These are phyloP conservation scores for Streptanthus diversifolius DNA, from an alignment of 345 rosid genomes.

Conservation along the genomic window DNA sequence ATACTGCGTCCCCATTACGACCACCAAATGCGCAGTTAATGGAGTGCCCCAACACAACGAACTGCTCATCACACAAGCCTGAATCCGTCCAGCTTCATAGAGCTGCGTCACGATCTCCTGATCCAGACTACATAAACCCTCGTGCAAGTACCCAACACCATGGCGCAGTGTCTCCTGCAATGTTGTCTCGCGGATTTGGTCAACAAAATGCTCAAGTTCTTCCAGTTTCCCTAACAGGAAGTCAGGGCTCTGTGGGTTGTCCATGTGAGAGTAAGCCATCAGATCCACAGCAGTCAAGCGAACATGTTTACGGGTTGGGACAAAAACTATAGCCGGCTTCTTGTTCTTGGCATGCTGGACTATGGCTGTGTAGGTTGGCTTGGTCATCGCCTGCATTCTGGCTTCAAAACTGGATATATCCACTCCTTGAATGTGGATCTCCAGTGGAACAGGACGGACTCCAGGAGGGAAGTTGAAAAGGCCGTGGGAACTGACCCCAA, in stretches of 20 bases:
- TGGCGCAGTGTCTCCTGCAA: slow-evolving; percentile 59
- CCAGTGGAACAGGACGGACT: slow-evolving; percentile 91
- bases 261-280: slow-evolving; percentile 75
- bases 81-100: slow-evolving; percentile 85
- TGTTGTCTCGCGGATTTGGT: slow-evolving; percentile 58
- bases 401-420: slow-evolving; percentile 89
- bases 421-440: slow-evolving; percentile 89
- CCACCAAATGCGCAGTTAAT: slow-evolving; percentile 73
- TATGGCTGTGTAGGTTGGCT: slow-evolving; percentile 79
- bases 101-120: slow-evolving; percentile 76
- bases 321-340: slow-evolving; percentile 85
- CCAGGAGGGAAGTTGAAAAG: slow-evolving; percentile 91
- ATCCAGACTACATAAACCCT: slow-evolving; percentile 76
- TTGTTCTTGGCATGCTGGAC: slow-evolving; percentile 71
- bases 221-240: slow-evolving; percentile 50
- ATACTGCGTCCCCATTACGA: slow-evolving; percentile 95
- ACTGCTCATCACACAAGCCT: slow-evolving; percentile 94
- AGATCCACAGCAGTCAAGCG: slow-evolving; percentile 84
- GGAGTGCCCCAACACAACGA: slow-evolving; percentile 87
- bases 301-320: slow-evolving; percentile 89
- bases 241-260: slow-evolving; percentile 48
- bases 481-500: slow-evolving; percentile 87
- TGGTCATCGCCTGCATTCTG: slow-evolving; percentile 96
- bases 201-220: slow-evolving; percentile 60
- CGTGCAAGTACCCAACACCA: slow-evolving; percentile 91